Conservation (phyloP, 768 basidiomycete genomes). For the Boletus patriciae region DNA sequence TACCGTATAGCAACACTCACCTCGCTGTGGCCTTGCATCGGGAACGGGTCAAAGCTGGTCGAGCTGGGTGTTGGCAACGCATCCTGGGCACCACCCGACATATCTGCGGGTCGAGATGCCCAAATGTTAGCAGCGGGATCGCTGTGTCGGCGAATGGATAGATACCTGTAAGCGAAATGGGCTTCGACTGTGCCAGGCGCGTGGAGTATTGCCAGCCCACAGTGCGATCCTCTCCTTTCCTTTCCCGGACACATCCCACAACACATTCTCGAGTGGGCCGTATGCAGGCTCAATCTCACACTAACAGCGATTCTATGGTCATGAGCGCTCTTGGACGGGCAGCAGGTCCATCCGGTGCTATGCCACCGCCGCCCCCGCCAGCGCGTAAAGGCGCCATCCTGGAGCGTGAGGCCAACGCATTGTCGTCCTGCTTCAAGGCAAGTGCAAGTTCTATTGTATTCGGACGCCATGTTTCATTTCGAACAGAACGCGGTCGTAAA, state of each 20-base stretch:
- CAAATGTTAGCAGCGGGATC: neutral
- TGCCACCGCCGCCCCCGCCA: conserved; percentile 56
- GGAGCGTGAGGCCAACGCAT: conserved; percentile 62
- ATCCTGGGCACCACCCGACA: conserved; percentile 25
- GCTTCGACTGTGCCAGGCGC: conserved; percentile 3
- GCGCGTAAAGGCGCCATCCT: conserved; percentile 44
- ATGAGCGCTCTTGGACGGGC: conserved; percentile 21
- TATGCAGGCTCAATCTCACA: conserved; percentile 49
- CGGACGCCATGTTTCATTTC: neutral
- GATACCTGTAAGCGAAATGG: conserved; percentile 1
- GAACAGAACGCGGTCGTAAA: conserved; percentile 62
- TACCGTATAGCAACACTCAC: conserved; percentile 10
- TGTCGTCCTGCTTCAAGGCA: conserved; percentile 61
- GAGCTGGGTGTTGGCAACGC: conserved; percentile 11
- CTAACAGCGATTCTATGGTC: conserved; percentile 16
- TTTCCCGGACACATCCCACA: conserved; percentile 22
- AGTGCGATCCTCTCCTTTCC: conserved; percentile 12
- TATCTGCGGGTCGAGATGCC: conserved; percentile 8
- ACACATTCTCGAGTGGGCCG: neutral
- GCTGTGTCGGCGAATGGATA: neutral
- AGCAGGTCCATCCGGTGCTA: conserved; percentile 35
- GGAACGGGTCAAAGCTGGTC: conserved; percentile 20
- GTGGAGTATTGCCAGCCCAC: neutral
- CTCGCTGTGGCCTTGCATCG: conserved; percentile 6
- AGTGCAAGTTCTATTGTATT: conserved; percentile 5